phyloP scores from a whole-genome alignment of 2,329 filamentous ascomycete genomes.

The Pseudodiploospora longispora region DNA sequence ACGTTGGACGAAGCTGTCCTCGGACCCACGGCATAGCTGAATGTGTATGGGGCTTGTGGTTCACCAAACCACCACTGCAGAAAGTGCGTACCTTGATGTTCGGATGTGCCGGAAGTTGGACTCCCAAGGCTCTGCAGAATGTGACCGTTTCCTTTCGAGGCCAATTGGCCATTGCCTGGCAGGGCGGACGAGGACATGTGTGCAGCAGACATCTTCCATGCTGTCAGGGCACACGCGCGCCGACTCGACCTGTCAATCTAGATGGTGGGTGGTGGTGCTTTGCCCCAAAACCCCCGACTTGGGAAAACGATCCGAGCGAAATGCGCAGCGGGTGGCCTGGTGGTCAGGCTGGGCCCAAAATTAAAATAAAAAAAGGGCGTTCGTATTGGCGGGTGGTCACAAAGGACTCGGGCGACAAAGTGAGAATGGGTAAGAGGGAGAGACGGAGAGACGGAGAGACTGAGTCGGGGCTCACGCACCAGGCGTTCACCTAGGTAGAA shows the following conservation, averaged over 20 bases:
- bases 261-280: not conserved
- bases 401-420: no score
- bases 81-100: slow-evolving; percentile 21
- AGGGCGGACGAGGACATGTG: slow-evolving; percentile 19
- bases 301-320: no score
- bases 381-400: no score
- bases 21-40: not conserved
- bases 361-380: no score
- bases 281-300: no score
- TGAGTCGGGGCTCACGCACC: no score
- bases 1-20: not conserved
- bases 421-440: no score
- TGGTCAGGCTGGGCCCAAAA: no score
- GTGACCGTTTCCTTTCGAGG: slow-evolving; percentile 17
- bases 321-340: no score
- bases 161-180: slow-evolving; percentile 19
- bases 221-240: slow-evolving; percentile 16
- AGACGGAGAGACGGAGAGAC: no score
- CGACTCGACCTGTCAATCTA: slow-evolving; percentile 7
- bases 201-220: slow-evolving; percentile 28
- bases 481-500: no score
- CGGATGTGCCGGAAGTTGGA: slow-evolving; percentile 18
- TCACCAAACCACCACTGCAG: not conserved
- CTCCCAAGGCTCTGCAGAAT: slow-evolving; percentile 15
- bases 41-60: not conserved